phyloP scores from a whole-genome alignment of 2,329 filamentous ascomycete species.

The Capronia coronata region DNA sequence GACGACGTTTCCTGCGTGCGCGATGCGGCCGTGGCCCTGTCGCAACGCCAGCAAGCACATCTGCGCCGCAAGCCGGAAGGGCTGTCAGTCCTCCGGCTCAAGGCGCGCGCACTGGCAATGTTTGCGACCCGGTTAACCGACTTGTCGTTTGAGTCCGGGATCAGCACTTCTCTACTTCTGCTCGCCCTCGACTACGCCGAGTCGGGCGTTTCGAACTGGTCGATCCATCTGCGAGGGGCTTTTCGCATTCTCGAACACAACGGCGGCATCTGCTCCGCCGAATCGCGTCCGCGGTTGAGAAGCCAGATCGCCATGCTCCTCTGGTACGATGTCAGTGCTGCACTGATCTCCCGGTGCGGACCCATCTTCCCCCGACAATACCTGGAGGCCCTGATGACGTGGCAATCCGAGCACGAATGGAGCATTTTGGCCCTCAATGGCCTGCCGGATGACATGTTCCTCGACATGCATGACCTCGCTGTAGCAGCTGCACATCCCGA shows the following conservation, averaged over 20 bases:
- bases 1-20: conserved; percentile 21
- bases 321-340: conserved; percentile 23
- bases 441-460: conserved; percentile 22
- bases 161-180: conserved; percentile 19
- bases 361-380: conserved; percentile 20
- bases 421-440: conserved; percentile 24
- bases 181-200: conserved; percentile 23
- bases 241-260: conserved; percentile 19
- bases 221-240: conserved; percentile 21
- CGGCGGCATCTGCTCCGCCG: conserved; percentile 20
- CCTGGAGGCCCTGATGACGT: conserved; percentile 19
- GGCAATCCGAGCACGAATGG: conserved; percentile 24
- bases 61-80: conserved; percentile 13
- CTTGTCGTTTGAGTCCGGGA: conserved; percentile 19
- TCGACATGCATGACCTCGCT: conserved; percentile 20
- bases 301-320: conserved; percentile 23
- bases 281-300: conserved; percentile 16
- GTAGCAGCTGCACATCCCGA: conserved; percentile 11
- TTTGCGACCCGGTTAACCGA: conserved; percentile 19
- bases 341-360: conserved; percentile 18
- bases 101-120: conserved; percentile 16
- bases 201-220: conserved; percentile 20
- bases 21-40: conserved; percentile 19
- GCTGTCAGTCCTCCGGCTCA: conserved; percentile 16
- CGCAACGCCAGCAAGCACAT: conserved; percentile 22